Base-by-base conservation (phyloP, 371 early-diverging fungal species). In the Blastocladiella emersonii region DNA sequence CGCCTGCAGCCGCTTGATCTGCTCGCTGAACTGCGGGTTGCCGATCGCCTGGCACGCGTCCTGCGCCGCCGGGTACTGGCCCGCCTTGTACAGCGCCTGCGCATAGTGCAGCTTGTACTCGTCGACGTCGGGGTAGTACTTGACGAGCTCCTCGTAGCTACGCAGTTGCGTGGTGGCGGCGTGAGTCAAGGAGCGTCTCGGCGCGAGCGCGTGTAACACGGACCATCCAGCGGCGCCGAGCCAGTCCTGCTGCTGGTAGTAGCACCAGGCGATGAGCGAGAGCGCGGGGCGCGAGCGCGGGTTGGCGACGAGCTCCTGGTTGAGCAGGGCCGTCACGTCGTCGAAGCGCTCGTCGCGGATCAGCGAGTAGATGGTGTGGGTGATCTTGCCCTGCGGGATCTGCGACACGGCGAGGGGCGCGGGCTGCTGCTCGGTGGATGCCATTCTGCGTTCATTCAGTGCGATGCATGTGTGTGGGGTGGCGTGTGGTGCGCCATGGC, bases 21-120 rank as follows among this genome's bases (percentile, higher is more conserved):
- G 41, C 23, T 21, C 25, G 27, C 12, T 34, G 25, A 44, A 61
- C 7, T 10, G 8, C 2, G 23, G 34, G 32, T 19, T 17, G 19
- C 15, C 32, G 15, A n/a, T 21, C 35, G 17, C 41, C 32, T 34
- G 21, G 1, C 37, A 17, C 23, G 44, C 39, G 27, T 25, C 37
- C 53, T 68, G 70, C 5, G 81, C 74, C 8, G 71, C 66, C 23
- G 64, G 69, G 61, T 75, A 73, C 56, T 78, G 70, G 0, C 78
- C 81, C 12, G 76, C 66, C 67, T 78, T 79, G 65, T 69, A 72
- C 23, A 81, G 66, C 7, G 70, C 67, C 63, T 81, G 78, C 1
- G 79, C 81, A 62, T 78, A 76, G 62, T 75, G 74, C 6, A 79
- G 67, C 25, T 71, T 61, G 65, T 81, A 81, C 19, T 72, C 70